Base-by-base conservation (phyloP, 106 monocot genomes). In the Allium sativum region DNA sequence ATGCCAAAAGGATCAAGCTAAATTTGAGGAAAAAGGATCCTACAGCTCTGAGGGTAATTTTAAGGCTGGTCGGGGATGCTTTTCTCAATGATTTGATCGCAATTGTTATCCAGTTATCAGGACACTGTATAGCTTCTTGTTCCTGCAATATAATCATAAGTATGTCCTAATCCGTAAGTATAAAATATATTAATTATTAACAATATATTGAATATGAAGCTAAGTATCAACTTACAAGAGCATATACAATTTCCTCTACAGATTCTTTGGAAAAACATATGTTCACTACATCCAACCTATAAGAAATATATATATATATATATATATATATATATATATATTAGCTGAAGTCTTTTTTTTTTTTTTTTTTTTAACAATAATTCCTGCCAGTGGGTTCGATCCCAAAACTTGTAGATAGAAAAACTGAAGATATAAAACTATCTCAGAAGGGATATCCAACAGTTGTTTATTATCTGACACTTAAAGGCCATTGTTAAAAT, bases 1-100 rank as follows among this genome's bases (percentile, higher is more conserved):
- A 31, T 31, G 31, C 31, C 2, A 31, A 31, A 31, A 31, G 2
- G 31, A 31, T 31, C 31, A 31, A 31, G 31, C 31, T 31, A 31
- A 31, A 31, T 31, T 31, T 31, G 31, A 31, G 15, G 62, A 54
- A 42, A 41, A 31, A 31, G 31, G 31, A 31, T 5, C 64, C 68
- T 87, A 96, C 96, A 67, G 75, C 84, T 84, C 78, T 81, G 67
- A 96, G 91, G 67, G 80, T 73, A 70, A 96, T 78, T 71, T 98
- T 92, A 17, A 98, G 85, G 68, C 98, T 92, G 11, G 62, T 69
- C 62, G 98, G 98, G 8, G 98, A 98, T 69, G 98, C 87, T 67
- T 78, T 88, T 73, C 83, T 92, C 53, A 98, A 59, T 58, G 82
- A 91, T 65, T 78, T 69, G 48, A 92, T 72, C 70, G 92, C 88